Conservation (phyloP, 176 grass and related monocot species). For the Carex myosuroides region DNA sequence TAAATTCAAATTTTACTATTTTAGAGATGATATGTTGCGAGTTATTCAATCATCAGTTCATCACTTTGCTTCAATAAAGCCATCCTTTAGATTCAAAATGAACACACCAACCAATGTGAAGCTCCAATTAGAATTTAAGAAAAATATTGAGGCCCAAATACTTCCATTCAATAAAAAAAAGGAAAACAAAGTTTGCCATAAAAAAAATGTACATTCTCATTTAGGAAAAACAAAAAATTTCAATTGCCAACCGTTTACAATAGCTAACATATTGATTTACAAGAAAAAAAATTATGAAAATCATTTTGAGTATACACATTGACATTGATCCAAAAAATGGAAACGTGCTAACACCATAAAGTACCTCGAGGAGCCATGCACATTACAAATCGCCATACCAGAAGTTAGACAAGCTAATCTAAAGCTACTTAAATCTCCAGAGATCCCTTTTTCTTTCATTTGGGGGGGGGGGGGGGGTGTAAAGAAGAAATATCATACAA, state of each 20-base stretch:
- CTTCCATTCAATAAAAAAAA: neutral
- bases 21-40: no score
- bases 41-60: neutral
- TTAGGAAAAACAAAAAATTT: neutral
- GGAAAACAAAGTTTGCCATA: neutral
- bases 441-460: neutral
- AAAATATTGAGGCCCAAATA: neutral
- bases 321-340: neutral
- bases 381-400: neutral
- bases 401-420: neutral
- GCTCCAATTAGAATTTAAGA: neutral
- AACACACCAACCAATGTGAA: no score
- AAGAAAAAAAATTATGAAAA: neutral
- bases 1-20: no score
- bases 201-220: neutral
- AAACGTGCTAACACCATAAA: neutral
- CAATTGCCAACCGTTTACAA: neutral
- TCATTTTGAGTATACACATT: neutral
- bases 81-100: no score
- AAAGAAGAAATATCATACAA: neutral
- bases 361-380: neutral
- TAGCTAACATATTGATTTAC: neutral
- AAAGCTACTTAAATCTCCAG: no score
- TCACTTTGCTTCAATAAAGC: neutral
- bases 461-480: no score